Conservation (phyloP, 176 grass and related monocot genomes). For the Triticum urartu region DNA sequence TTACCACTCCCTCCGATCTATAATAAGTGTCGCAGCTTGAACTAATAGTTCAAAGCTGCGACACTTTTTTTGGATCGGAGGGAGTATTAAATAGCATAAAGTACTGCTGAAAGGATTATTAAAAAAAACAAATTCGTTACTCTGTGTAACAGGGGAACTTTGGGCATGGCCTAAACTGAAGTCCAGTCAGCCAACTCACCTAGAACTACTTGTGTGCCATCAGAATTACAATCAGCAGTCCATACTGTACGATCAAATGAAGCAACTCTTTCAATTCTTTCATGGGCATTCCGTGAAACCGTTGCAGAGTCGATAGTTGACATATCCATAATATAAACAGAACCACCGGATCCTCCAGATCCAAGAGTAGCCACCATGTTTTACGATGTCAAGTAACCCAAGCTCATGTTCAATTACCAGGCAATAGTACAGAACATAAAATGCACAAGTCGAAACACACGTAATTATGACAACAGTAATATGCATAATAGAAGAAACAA, state of each 20-base stretch:
- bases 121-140: too few relatives aligned
- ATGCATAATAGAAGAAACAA: slow-evolving; percentile 7
- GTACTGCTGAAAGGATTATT: slow-evolving; percentile 5
- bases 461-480: neutral
- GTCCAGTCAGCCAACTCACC: slow-evolving; percentile 47
- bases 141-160: too few relatives aligned
- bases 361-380: slow-evolving; percentile 77
- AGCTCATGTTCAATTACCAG: slow-evolving; percentile 13
- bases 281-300: neutral
- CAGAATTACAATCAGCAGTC: slow-evolving; percentile 58
- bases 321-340: slow-evolving; percentile 59
- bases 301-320: slow-evolving; percentile 29
- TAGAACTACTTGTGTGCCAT: slow-evolving; percentile 48
- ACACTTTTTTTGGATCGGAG: too few relatives aligned
- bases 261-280: slow-evolving; percentile 29
- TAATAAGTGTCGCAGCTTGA: too few relatives aligned
- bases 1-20: neutral
- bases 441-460: neutral
- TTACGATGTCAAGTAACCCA: slow-evolving; percentile 56
- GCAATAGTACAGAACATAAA: slow-evolving; percentile 7
- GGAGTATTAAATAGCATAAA: neutral
- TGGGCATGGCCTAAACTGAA: too few relatives aligned
- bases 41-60: too few relatives aligned
- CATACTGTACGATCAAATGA: slow-evolving; percentile 57
- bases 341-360: slow-evolving; percentile 47